Evolutionary conservation across 345 rosid genomes (phyloP), one percentile per base, ranked within the genome.

Genomic region (Citrus sp.): DNA sequence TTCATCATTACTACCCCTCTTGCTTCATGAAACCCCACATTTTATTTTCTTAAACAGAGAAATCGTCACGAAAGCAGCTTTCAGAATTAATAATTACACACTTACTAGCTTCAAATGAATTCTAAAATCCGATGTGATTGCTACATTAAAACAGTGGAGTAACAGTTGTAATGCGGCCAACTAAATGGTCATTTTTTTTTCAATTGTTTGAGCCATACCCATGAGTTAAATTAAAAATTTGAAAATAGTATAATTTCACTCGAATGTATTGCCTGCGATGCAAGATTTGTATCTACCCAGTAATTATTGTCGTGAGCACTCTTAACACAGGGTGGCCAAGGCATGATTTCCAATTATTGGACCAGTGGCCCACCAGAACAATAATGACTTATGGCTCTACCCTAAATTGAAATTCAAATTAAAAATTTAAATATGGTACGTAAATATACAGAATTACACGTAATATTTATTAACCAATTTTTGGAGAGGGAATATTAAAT

Each of bases 1-100:
- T 28, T 42, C 69, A 74, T 74, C 70, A 74, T 74, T 42, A 24
- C 37, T 54, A 6, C 58, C 56, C 9, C 78, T 75, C 65, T 75
- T 75, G 24, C 59, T 30, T 22, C 62, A 32, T 32, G 25, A 30
- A 10, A 24, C 59, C 63, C 42, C 63, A 32, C n/a, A 12, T 59
- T 12, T 24, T n/a, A n/a, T 35, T 27, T 51, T 51, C 22, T 51
- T 18, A 4, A 18, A 51, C 10, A 32, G 30, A 75, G 30, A 32
- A 14, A 64, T 38, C 7, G 5, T 32, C 13, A 6, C 3, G 40
- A 62, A 64, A 46, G 34, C 62, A 42, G 65, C 46, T 75, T 75
- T 75, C 12, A 9, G 22, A 6, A 13, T 75, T 46, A 46, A 75
- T 75, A 13, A 46, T 46, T 54, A 19, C 22, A 5, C 1, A 16